Evolutionary conservation across 495 filamentous ascomycete genomes (phyloP).

Genomic region (Cercophora sp.): DNA sequence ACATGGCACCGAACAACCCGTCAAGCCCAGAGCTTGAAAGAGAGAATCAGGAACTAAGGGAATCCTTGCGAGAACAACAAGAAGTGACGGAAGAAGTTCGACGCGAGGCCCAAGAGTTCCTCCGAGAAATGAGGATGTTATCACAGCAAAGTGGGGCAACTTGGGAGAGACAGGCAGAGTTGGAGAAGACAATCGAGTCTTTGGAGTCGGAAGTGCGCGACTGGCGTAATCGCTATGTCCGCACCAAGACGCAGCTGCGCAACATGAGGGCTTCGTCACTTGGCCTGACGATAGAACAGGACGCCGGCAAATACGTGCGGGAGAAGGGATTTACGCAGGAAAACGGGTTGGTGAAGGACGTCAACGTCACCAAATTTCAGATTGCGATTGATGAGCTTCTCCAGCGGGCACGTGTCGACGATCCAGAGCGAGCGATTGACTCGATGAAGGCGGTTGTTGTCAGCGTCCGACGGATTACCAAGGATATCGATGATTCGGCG

Average conservation of each 20-base stretch:
- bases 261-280: constrained; percentile 75
- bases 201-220: constrained; percentile 79
- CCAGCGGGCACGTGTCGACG: constrained; percentile 66
- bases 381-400: constrained; percentile 91
- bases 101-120: constrained; percentile 74
- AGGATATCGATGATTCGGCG: constrained; percentile 63
- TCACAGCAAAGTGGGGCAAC: constrained; percentile 73
- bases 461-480: constrained; percentile 72
- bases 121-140: constrained; percentile 83
- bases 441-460: constrained; percentile 79
- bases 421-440: constrained; percentile 66
- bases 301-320: constrained; percentile 58
- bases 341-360: constrained; percentile 78
- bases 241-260: constrained; percentile 79
- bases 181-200: constrained; percentile 65
- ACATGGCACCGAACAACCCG: constrained; percentile 17
- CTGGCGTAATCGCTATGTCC: constrained; percentile 86
- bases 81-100: constrained; percentile 87
- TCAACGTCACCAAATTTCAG: constrained; percentile 93
- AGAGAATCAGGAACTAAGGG: constrained; percentile 69
- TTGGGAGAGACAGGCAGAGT: constrained; percentile 74
- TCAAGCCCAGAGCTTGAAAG: constrained; percentile 60
- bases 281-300: constrained; percentile 63
- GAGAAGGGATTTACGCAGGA: constrained; percentile 68
- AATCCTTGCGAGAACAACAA: constrained; percentile 66